Evolutionary conservation across 345 rosid genomes (phyloP).

Genomic region (Gynandropsis gynandra): DNA sequence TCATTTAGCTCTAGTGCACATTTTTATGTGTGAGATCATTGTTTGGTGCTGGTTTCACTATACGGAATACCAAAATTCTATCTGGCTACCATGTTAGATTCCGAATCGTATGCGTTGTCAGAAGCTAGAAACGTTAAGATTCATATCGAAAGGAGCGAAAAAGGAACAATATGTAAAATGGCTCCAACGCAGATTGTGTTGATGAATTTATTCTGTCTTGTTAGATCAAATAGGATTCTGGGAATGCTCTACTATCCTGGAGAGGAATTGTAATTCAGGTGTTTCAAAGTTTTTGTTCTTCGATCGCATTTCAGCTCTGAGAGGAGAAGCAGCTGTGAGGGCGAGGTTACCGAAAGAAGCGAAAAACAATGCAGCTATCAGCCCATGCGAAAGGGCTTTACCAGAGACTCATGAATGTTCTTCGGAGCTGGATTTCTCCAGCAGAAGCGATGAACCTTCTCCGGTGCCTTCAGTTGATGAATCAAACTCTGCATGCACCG

Average conservation of each 20-base stretch:
- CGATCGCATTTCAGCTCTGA: slow-evolving; percentile 41
- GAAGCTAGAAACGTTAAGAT: too few species aligned
- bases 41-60: too few species aligned
- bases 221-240: background rate
- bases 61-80: too few species aligned
- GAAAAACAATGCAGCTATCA: slow-evolving; percentile 73
- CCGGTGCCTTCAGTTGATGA: slow-evolving; percentile 28
- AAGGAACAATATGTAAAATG: background rate
- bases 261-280: too few species aligned
- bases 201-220: slow-evolving; percentile 1
- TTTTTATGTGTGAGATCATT: too few species aligned
- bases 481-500: slow-evolving; percentile 42
- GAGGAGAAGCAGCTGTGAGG: slow-evolving; percentile 85
- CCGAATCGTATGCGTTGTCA: too few species aligned
- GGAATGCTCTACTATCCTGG: too few species aligned
- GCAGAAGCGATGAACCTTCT: slow-evolving; percentile 9
- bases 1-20: background rate
- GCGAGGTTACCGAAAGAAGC: slow-evolving; percentile 82
- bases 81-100: too few species aligned
- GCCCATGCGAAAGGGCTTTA: slow-evolving; percentile 59
- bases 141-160: background rate
- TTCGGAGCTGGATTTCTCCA: slow-evolving; percentile 20
- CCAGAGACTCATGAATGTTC: slow-evolving; percentile 34
- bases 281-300: background rate
- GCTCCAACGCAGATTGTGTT: background rate